Evolutionary conservation across 2,329 filamentous ascomycete species (phyloP).

Genomic region (Botrytis fragariae): DNA sequence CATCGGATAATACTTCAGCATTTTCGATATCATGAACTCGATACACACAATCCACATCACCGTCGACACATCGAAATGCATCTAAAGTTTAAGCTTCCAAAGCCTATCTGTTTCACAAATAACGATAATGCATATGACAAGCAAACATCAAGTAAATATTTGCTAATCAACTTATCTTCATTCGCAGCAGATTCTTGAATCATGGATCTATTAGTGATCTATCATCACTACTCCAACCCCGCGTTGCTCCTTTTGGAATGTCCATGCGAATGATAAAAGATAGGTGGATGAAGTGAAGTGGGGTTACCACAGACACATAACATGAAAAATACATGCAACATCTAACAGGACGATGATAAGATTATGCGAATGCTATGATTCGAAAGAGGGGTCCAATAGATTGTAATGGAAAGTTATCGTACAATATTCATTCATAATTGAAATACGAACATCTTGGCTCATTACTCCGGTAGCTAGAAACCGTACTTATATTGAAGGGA

Average conservation of each 20-base stretch:
- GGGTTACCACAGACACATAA: conserved; percentile 17
- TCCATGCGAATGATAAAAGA: conserved; percentile 23
- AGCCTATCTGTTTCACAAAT: neutral
- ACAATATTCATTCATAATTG: neutral
- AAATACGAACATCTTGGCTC: neutral
- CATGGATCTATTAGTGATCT: neutral
- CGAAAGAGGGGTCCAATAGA: neutral
- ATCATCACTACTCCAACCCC: conserved; percentile 5
- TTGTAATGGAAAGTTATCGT: conserved; percentile 1
- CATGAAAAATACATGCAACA: neutral
- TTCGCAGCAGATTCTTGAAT: neutral
- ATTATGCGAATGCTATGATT: neutral
- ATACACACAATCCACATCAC: neutral
- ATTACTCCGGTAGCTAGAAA: neutral
- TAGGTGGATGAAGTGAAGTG: conserved; percentile 20
- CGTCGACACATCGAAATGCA: neutral
- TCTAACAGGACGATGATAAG: conserved; percentile 10
- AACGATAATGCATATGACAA: neutral
- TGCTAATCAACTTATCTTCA: neutral
- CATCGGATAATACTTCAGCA: neutral
- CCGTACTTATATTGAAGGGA: conserved; percentile 13
- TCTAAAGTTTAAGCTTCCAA: neutral
- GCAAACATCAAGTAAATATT: neutral
- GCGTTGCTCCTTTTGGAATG: conserved; percentile 29
- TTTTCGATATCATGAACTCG: neutral